Conservation (phyloP, 768 basidiomycete species). For the Russula sp. region DNA sequence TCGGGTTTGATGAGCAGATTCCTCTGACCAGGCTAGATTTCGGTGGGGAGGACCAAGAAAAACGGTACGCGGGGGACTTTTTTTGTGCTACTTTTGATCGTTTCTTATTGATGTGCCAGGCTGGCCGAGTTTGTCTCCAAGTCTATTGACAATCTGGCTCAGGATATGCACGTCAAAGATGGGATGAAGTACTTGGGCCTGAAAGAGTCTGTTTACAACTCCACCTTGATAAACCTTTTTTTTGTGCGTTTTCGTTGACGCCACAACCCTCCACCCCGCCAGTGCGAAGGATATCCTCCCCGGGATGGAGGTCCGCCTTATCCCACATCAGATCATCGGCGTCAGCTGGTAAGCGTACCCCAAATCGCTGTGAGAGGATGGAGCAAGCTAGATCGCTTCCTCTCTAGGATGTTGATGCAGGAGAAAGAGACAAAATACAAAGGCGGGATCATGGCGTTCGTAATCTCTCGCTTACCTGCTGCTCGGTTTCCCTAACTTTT, state of each 20-base stretch:
- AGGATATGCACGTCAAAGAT: constrained; percentile 44
- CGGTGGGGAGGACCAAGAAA: constrained; percentile 51
- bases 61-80: constrained; percentile 31
- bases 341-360: constrained; percentile 53
- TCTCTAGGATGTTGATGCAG: constrained; percentile 58
- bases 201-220: constrained; percentile 34
- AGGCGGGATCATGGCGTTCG: constrained; percentile 59
- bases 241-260: neutral
- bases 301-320: constrained; percentile 59
- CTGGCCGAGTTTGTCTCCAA: constrained; percentile 56
- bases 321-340: constrained; percentile 72
- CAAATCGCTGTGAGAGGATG: neutral
- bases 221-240: neutral
- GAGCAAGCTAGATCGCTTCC: too few relatives aligned
- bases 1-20: constrained; percentile 46
- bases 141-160: constrained; percentile 49
- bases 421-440: constrained; percentile 40
- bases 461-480: constrained; percentile 10
- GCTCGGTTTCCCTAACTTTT: neutral
- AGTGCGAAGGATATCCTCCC: constrained; percentile 53
- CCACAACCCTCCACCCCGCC: neutral
- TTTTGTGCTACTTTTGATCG: neutral
- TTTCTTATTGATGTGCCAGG: constrained; percentile 28
- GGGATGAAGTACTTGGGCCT: constrained; percentile 49
- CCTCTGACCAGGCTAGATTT: constrained; percentile 45